phyloP scores from a whole-genome alignment of 73 alveolate species.

The Paramecium primaurelia region DNA sequence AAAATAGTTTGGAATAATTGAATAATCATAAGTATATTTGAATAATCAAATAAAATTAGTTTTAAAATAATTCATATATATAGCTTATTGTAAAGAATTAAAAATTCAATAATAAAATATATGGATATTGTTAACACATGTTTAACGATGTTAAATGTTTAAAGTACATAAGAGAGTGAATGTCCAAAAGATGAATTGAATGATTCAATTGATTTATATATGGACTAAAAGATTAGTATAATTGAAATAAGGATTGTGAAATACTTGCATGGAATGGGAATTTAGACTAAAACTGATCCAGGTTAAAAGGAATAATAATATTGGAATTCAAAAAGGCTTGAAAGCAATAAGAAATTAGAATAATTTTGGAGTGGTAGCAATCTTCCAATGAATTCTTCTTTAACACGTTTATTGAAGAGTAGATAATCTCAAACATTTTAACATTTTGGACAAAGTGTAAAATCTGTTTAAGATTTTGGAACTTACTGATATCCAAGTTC shows the following conservation, averaged over 20 bases:
- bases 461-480: background rate
- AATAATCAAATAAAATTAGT: background rate
- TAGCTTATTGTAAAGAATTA: background rate
- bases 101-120: background rate
- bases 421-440: background rate
- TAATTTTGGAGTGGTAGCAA: background rate
- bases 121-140: background rate
- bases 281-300: conserved; percentile 38
- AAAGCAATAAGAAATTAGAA: background rate
- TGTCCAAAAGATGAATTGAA: conserved; percentile 4
- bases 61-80: background rate
- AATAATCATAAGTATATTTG: background rate
- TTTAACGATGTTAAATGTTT: background rate
- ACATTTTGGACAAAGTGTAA: background rate
- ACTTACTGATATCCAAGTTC: background rate
- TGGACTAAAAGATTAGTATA: background rate
- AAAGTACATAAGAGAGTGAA: background rate
- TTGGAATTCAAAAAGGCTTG: background rate
- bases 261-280: background rate
- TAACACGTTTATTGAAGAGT: background rate
- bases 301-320: background rate
- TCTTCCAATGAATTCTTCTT: background rate
- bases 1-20: background rate
- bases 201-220: conserved; percentile 13
- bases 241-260: background rate